These are phyloP conservation scores for Rhynchosporium agropyri DNA, from an alignment of 2,329 filamentous ascomycete species.

Conservation along the genomic window DNA sequence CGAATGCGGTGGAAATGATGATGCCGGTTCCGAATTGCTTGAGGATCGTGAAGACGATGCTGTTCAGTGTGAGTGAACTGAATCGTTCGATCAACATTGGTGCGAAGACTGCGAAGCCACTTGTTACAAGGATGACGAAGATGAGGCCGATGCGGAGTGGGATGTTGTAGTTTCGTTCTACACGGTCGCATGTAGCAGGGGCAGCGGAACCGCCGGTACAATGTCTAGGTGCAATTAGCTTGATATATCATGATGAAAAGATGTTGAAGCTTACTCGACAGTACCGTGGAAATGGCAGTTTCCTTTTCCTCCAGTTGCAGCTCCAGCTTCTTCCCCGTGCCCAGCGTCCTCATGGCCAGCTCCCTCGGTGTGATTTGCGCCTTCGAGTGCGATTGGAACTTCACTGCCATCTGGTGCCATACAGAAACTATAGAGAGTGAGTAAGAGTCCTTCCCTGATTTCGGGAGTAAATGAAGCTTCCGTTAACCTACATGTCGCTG, in stretches of 20 bases:
- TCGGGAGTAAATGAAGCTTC: not conserved
- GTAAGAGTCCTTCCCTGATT: not conserved
- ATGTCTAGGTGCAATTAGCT: conserved; percentile 34
- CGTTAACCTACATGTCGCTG: conserved; percentile 52
- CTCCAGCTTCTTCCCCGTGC: not conserved
- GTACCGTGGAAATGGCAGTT: conserved; percentile 76
- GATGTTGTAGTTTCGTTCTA: conserved; percentile 65
- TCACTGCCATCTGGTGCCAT: conserved; percentile 62
- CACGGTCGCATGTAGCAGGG: conserved; percentile 52
- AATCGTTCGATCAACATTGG: conserved; percentile 56
- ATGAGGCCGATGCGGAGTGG: conserved; percentile 69
- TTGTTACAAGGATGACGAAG: conserved; percentile 71
- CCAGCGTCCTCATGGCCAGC: conserved; percentile 27
- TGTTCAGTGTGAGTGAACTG: conserved; percentile 42
- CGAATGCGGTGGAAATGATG: conserved; percentile 71
- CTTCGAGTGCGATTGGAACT: conserved; percentile 52
- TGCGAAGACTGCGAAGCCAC: conserved; percentile 64
- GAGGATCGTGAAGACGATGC: conserved; percentile 62
- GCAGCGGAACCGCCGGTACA: conserved; percentile 25
- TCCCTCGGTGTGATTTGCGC: conserved; percentile 26
- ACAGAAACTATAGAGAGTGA: conserved; percentile 55
- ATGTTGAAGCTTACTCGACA: conserved; percentile 60
- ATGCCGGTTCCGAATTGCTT: conserved; percentile 77
- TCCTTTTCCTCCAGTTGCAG: conserved; percentile 38
- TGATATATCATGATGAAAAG: conserved; percentile 26